Percentiles rank a stretch among this genome's conserved stretches.
phyloP scores from a whole-genome alignment of 1,284 basidiomycete species.

The Anthracocystis setariae region DNA sequence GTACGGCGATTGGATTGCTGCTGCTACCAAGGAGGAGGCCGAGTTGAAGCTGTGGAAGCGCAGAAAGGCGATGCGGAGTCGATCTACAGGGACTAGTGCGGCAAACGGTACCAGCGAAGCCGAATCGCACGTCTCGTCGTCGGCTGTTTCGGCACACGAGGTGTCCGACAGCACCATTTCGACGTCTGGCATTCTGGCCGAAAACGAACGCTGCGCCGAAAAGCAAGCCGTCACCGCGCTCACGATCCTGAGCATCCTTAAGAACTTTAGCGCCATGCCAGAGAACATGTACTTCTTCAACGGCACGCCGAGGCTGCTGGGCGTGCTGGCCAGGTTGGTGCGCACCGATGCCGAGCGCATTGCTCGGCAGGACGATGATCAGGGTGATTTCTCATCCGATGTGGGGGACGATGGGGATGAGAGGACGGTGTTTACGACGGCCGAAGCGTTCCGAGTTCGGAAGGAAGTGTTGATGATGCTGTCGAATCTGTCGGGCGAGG shows the following conservation, averaged over 20 bases:
- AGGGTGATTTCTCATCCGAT: conserved; percentile 1
- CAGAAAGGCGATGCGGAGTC: conserved; percentile 23
- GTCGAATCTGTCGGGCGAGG: conserved; percentile 74
- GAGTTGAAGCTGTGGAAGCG: conserved; percentile 54
- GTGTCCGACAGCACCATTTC: conserved; percentile 22
- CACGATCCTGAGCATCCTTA: conserved; percentile 80
- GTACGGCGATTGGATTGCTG: conserved; percentile 59
- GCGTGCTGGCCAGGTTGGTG: conserved; percentile 70
- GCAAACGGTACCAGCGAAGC: conserved; percentile 14
- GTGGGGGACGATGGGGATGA: neutral
- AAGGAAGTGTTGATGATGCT: conserved; percentile 82
- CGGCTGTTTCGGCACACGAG: conserved; percentile 10
- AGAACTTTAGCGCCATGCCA: conserved; percentile 80
- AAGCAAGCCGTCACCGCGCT: conserved; percentile 75
- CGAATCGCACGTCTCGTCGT: conserved; percentile 16
- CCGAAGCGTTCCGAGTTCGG: conserved; percentile 75
- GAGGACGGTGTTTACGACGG: conserved; percentile 57
- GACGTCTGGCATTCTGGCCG: conserved; percentile 34
- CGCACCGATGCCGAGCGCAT: conserved; percentile 66
- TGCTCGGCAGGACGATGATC: conserved; percentile 9
- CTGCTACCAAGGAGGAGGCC: conserved; percentile 59
- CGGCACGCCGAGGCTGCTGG: conserved; percentile 75
- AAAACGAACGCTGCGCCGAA: conserved; percentile 45
- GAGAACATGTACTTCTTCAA: conserved; percentile 81
- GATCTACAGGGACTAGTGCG: conserved; percentile 28